These are phyloP conservation scores for Sporothrix brasiliensis DNA, from an alignment of 2,329 filamentous ascomycete genomes.

Conservation along the genomic window DNA sequence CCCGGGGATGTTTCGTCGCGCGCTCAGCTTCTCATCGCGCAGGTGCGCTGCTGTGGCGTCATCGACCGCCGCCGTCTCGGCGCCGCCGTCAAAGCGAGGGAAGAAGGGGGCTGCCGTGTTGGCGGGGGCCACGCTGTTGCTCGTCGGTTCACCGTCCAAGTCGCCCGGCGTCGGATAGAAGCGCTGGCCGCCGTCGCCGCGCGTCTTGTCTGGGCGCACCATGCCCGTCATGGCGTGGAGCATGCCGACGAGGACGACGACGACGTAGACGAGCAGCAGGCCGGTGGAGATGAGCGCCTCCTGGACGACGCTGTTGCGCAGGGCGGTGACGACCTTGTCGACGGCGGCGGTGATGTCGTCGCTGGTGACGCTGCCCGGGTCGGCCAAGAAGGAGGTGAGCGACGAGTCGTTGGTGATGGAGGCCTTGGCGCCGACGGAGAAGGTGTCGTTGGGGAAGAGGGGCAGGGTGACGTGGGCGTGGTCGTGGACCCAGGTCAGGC, in stretches of 20 bases:
- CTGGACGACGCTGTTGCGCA: constrained; percentile 68
- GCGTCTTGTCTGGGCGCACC: constrained; percentile 60
- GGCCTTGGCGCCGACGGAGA: constrained; percentile 74
- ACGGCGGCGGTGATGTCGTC: constrained; percentile 83
- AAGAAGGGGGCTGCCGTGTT: constrained; percentile 36
- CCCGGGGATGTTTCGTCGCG: not conserved
- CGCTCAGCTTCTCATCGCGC: constrained; percentile 41
- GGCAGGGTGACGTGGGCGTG: constrained; percentile 84
- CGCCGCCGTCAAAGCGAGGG: constrained; percentile 31
- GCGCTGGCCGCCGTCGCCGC: constrained; percentile 60
- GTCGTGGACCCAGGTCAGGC: constrained; percentile 90
- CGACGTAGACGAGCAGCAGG: constrained; percentile 74
- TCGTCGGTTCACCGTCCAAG: not conserved
- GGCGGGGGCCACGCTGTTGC: too few species aligned
- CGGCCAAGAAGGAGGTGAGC: constrained; percentile 73
- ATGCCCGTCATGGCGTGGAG: constrained; percentile 66
- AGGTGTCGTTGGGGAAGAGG: constrained; percentile 74
- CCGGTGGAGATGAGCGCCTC: constrained; percentile 79
- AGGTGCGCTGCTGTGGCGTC: constrained; percentile 33
- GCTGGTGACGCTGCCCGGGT: constrained; percentile 70
- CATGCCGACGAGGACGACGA: constrained; percentile 75
- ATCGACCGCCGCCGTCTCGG: constrained; percentile 31
- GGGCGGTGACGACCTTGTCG: constrained; percentile 65
- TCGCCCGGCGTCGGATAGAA: constrained; percentile 34
- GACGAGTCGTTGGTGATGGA: constrained; percentile 61